Percentiles rank a stretch among this genome's conserved stretches.
Conservation (phyloP, 179 eudicot species). For the Drosera spatulata region DNA sequence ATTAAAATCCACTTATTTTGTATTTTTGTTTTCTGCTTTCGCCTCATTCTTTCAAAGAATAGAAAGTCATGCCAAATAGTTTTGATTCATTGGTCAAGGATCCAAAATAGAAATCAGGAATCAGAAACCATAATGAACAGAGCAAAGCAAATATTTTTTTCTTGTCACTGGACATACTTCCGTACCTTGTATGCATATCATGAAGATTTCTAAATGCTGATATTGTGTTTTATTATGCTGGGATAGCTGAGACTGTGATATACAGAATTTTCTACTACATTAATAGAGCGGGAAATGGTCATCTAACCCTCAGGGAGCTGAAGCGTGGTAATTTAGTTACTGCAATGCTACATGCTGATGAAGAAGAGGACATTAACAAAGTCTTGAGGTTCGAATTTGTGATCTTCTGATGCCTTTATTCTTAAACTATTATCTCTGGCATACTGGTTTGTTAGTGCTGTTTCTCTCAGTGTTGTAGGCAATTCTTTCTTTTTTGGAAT, state of each 20-base stretch:
- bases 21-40: no score
- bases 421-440: not conserved
- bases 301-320: constrained; percentile 87
- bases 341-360: constrained; percentile 98
- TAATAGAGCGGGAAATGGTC: constrained; percentile 89
- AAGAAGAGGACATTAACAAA: constrained; percentile 98
- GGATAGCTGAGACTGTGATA: constrained; percentile 97
- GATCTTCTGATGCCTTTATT: not conserved
- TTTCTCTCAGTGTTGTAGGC: not conserved
- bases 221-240: constrained; percentile 8
- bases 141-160: no score
- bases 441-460: not conserved
- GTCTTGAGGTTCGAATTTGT: constrained; percentile 56
- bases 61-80: no score
- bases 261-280: constrained; percentile 91
- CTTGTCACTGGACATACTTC: no score
- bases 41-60: no score
- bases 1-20: no score
- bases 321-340: constrained; percentile 78
- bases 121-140: no score
- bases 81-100: no score
- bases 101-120: no score
- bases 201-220: not conserved
- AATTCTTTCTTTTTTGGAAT: constrained; percentile 5
- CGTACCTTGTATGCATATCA: no score